phyloP scores from a whole-genome alignment of 495 filamentous ascomycete species.

The Zalerion maritima region DNA sequence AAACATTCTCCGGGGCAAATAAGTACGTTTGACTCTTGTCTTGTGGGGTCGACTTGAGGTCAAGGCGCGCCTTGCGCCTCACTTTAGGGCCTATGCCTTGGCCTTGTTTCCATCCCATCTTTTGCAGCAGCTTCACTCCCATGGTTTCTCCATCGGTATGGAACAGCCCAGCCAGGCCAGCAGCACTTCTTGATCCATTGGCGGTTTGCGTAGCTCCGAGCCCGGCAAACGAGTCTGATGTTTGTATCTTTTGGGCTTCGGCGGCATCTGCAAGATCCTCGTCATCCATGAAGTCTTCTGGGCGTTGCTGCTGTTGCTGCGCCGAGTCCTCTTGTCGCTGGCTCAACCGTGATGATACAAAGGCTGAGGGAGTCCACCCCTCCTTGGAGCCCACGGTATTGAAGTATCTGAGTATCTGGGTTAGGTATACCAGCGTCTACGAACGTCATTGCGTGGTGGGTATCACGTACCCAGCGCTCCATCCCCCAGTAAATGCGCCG shows the following conservation, averaged over 20 bases:
- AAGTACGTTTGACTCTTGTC: slow-evolving; percentile 45
- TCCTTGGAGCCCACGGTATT: slow-evolving; percentile 97
- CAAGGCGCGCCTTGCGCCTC: slow-evolving; percentile 58
- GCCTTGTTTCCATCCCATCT: slow-evolving; percentile 93
- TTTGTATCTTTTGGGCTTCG: slow-evolving; percentile 60
- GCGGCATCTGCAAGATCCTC: slow-evolving; percentile 84
- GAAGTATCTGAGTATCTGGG: slow-evolving; percentile 71
- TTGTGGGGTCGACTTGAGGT: slow-evolving; percentile 29
- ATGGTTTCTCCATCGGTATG: slow-evolving; percentile 68
- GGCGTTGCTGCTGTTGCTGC: slow-evolving; percentile 39
- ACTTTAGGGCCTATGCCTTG: slow-evolving; percentile 86
- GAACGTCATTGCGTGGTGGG: not conserved
- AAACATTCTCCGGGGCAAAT: slow-evolving; percentile 79
- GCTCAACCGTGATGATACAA: slow-evolving; percentile 77
- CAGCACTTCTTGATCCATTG: slow-evolving; percentile 29
- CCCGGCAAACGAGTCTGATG: slow-evolving; percentile 54
- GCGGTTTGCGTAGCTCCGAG: slow-evolving; percentile 56
- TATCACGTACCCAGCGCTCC: slow-evolving; percentile 69
- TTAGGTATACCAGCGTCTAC: slow-evolving; percentile 4
- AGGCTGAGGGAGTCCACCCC: slow-evolving; percentile 86
- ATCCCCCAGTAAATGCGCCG: slow-evolving; percentile 93
- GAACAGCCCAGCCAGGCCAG: slow-evolving; percentile 60
- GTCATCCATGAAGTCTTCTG: slow-evolving; percentile 97
- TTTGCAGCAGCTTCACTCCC: slow-evolving; percentile 73
- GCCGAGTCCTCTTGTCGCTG: slow-evolving; percentile 49